Conservation (phyloP, 257 asterid species). For the Nicotiana knightiana region DNA sequence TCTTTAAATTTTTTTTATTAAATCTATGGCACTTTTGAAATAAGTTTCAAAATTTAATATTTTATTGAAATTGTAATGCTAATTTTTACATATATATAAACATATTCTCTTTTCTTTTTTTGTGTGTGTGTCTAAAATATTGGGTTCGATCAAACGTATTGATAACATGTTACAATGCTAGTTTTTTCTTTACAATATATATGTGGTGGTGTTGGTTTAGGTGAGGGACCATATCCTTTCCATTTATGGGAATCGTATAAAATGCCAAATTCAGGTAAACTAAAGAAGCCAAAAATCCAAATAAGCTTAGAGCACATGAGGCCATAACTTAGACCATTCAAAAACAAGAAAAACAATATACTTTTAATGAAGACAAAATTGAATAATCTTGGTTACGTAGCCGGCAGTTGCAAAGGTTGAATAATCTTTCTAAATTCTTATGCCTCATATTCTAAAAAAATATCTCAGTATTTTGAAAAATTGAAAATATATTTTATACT, state of each 20-base stretch:
- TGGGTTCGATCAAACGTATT: too few relatives aligned
- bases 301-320: neutral
- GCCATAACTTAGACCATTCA: neutral
- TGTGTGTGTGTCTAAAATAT: too few relatives aligned
- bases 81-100: too few relatives aligned
- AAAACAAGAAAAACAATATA: neutral
- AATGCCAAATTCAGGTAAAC: conserved; percentile 8
- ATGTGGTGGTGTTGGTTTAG: neutral
- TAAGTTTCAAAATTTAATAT: too few relatives aligned
- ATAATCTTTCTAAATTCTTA: neutral
- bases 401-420: neutral
- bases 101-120: too few relatives aligned
- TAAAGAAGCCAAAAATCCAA: neutral
- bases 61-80: too few relatives aligned
- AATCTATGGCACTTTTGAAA: too few relatives aligned
- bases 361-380: neutral
- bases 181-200: neutral
- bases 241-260: neutral
- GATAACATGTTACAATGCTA: neutral
- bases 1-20: too few relatives aligned
- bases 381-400: neutral
- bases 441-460: neutral
- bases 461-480: neutral
- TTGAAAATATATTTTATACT: neutral
- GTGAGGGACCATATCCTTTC: neutral